A percentile compares a stretch with the other conserved stretches of the same genome.
These are phyloP conservation scores for Ophiostoma himal-ulmi DNA, from an alignment of 2,329 filamentous ascomycete genomes.

Conservation along the genomic window DNA sequence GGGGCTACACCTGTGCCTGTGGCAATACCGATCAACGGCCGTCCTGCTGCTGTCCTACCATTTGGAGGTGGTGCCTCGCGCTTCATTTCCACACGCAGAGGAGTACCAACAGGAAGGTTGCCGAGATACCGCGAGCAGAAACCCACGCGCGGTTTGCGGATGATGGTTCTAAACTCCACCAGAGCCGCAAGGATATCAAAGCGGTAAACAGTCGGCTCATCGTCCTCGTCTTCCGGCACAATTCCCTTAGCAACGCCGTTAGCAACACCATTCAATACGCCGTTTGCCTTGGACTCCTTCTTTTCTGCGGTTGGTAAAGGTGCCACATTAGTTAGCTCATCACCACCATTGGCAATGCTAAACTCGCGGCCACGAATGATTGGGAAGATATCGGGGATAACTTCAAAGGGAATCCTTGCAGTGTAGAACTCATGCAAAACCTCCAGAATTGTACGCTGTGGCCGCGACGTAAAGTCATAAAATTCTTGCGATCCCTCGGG, in stretches of 20 bases:
- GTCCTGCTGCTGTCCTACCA: conserved; percentile 37
- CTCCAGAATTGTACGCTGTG: conserved; percentile 84
- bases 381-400: conserved; percentile 68
- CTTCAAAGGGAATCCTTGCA: conserved; percentile 72
- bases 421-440: conserved; percentile 84
- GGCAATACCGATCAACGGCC: conserved; percentile 69
- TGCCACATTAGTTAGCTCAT: not conserved
- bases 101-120: conserved; percentile 52
- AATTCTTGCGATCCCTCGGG: conserved; percentile 81
- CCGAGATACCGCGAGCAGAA: conserved; percentile 86
- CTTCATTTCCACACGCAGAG: conserved; percentile 55
- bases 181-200: conserved; percentile 77
- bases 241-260: not conserved
- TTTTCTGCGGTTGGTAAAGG: not conserved
- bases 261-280: not conserved
- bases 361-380: conserved; percentile 84
- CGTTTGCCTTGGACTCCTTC: not conserved
- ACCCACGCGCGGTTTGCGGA: conserved; percentile 75
- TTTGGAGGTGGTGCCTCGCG: conserved; percentile 42
- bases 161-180: conserved; percentile 84
- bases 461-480: conserved; percentile 90
- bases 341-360: conserved; percentile 65
- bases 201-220: not conserved
- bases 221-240: not conserved
- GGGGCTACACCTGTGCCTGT: conserved; percentile 86